Conservation (phyloP, 164 flowering plant genomes). For the Houttuynia cordata region DNA sequence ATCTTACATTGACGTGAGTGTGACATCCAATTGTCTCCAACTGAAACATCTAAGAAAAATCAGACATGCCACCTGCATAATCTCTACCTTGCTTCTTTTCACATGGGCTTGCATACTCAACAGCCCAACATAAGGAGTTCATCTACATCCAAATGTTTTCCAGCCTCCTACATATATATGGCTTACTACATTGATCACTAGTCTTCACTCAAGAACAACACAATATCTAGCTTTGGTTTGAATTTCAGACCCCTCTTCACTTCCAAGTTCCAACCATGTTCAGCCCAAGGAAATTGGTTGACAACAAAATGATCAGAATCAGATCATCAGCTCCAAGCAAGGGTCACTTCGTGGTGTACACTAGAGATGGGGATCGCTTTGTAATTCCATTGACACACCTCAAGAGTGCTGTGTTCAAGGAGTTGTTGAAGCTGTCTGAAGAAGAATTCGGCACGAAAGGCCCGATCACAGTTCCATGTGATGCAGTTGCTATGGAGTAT, state of each 20-base stretch:
- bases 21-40: too few species aligned
- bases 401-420: too few species aligned
- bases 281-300: conserved; percentile 10
- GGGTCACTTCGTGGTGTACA: conserved; percentile 22
- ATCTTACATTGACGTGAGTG: too few species aligned
- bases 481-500: conserved; percentile 7
- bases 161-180: neutral
- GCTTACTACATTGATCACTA: neutral
- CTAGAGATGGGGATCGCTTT: too few species aligned
- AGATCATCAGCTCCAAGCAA: conserved; percentile 8
- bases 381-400: too few species aligned
- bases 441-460: conserved; percentile 15
- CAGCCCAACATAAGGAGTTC: neutral
- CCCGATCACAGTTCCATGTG: conserved; percentile 15
- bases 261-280: conserved; percentile 13
- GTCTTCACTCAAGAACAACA: neutral
- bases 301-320: neutral
- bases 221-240: neutral
- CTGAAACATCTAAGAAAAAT: too few species aligned
- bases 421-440: too few species aligned
- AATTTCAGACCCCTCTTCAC: neutral
- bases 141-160: neutral
- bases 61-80: conserved; percentile 3
- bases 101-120: neutral
- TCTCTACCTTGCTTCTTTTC: neutral